Conservation (phyloP, 345 rosid genomes). For the Fremontodendron californicum region DNA sequence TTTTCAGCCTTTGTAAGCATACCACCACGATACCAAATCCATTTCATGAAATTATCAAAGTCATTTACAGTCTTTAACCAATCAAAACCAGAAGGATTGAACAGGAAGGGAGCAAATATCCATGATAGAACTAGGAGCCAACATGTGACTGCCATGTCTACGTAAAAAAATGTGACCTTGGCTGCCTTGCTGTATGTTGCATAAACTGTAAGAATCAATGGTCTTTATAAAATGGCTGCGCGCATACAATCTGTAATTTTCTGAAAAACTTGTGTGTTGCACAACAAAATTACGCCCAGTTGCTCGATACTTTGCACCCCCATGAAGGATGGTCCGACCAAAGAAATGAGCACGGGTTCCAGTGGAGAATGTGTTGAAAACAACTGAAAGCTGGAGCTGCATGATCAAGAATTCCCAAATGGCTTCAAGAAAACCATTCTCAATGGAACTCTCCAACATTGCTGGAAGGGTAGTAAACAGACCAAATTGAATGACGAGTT, state of each 20-base stretch:
- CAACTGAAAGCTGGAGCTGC: slow-evolving; percentile 88
- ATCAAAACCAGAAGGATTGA: slow-evolving; percentile 87
- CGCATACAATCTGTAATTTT: slow-evolving; percentile 73
- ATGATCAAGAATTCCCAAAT: slow-evolving; percentile 88
- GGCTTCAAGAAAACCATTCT: slow-evolving; percentile 86
- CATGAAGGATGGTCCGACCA: slow-evolving; percentile 93
- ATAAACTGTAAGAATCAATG: slow-evolving; percentile 59
- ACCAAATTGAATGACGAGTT: slow-evolving; percentile 84
- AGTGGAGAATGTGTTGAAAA: slow-evolving; percentile 92
- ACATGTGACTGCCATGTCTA: slow-evolving; percentile 65
- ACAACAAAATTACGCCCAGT: slow-evolving; percentile 95
- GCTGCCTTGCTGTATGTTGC: slow-evolving; percentile 57
- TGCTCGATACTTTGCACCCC: slow-evolving; percentile 94
- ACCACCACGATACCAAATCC: slow-evolving; percentile 70
- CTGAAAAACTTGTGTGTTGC: slow-evolving; percentile 87
- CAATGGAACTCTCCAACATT: slow-evolving; percentile 82
- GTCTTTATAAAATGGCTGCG: slow-evolving; percentile 89
- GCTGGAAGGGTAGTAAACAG: slow-evolving; percentile 91
- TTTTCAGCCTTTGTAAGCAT: slow-evolving; percentile 53
- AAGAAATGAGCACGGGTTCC: slow-evolving; percentile 93
- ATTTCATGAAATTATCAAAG: slow-evolving; percentile 66
- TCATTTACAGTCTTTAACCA: slow-evolving; percentile 89
- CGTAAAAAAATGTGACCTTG: slow-evolving; percentile 48
- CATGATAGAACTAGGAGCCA: slow-evolving; percentile 90
- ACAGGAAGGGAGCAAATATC: slow-evolving; percentile 78